Evolutionary conservation across 73 alveolate genomes (phyloP).

Genomic region (Paramecium sonneborni): DNA sequence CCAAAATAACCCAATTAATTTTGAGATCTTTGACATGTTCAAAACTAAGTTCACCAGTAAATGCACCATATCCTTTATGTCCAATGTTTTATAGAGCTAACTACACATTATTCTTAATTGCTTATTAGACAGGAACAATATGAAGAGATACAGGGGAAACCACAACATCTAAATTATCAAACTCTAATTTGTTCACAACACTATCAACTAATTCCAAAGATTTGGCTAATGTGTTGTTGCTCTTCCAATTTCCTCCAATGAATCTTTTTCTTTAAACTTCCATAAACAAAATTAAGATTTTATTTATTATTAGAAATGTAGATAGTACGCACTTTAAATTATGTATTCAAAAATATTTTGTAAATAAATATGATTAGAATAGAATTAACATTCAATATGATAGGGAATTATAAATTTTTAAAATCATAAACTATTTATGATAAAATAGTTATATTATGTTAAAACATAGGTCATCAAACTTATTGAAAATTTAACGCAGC

Average conservation of each 20-base stretch:
- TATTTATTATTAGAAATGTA: not conserved
- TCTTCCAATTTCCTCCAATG: conserved; percentile 98
- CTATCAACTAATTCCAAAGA: conserved; percentile 77
- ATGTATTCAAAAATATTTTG: not conserved
- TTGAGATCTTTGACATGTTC: conserved; percentile 78
- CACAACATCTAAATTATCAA: conserved; percentile 79
- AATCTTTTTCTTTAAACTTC: conserved; percentile 67
- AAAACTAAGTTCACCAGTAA: conserved; percentile 97
- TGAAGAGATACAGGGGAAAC: conserved; percentile 86
- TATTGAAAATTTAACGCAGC: no score
- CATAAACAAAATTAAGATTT: not conserved
- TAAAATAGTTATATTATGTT: no score
- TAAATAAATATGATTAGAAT: no score
- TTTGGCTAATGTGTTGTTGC: conserved; percentile 88
- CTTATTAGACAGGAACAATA: conserved; percentile 66
- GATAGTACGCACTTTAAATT: not conserved
- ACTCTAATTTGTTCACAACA: conserved; percentile 77
- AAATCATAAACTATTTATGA: no score
- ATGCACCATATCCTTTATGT: conserved; percentile 93
- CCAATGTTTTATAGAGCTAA: conserved; percentile 91
- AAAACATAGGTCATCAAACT: no score
- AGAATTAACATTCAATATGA: no score
- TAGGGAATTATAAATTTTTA: no score
- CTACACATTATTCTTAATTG: conserved; percentile 66
- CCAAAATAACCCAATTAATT: conserved; percentile 81